Evolutionary conservation across 1,284 basidiomycete species (phyloP).

Genomic region (Tremellales sp.): DNA sequence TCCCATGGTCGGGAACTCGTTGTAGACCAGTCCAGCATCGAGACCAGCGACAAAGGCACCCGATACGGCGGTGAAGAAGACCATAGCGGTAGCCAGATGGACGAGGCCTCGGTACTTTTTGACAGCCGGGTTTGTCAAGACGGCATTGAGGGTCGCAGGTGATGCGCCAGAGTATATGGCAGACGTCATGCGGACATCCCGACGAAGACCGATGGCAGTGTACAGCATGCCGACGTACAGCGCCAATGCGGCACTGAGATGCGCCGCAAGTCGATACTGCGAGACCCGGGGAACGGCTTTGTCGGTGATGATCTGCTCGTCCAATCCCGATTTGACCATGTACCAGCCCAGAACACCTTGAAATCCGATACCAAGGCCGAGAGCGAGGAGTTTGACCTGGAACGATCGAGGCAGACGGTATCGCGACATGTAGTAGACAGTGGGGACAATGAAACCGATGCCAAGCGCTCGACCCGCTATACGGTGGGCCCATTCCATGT

Average conservation of each 20-base stretch:
- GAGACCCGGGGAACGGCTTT: constrained; percentile 88
- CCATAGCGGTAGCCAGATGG: constrained; percentile 64
- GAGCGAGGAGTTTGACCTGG: constrained; percentile 61
- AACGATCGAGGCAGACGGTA: constrained; percentile 64
- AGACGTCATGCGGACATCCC: constrained; percentile 68
- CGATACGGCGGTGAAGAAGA: constrained; percentile 78
- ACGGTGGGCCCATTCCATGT: constrained; percentile 98
- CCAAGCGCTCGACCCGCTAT: constrained; percentile 90
- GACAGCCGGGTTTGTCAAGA: constrained; percentile 59
- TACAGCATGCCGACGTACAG: constrained; percentile 90
- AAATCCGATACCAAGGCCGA: constrained; percentile 76
- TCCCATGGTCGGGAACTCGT: constrained; percentile 98
- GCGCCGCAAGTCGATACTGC: constrained; percentile 93
- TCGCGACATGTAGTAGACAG: constrained; percentile 70
- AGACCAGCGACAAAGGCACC: constrained; percentile 97
- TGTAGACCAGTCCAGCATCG: constrained; percentile 94
- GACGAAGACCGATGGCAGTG: constrained; percentile 70
- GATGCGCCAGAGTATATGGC: constrained; percentile 42
- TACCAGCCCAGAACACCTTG: constrained; percentile 95
- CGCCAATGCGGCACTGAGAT: constrained; percentile 82
- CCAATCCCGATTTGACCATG: constrained; percentile 97
- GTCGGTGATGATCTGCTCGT: constrained; percentile 71
- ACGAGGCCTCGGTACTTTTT: constrained; percentile 60
- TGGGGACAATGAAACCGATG: constrained; percentile 68
- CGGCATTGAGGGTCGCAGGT: constrained; percentile 48